These are phyloP conservation scores for Opeltia flavorubescens DNA, from an alignment of 495 filamentous ascomycete genomes.

Conservation along the genomic window DNA sequence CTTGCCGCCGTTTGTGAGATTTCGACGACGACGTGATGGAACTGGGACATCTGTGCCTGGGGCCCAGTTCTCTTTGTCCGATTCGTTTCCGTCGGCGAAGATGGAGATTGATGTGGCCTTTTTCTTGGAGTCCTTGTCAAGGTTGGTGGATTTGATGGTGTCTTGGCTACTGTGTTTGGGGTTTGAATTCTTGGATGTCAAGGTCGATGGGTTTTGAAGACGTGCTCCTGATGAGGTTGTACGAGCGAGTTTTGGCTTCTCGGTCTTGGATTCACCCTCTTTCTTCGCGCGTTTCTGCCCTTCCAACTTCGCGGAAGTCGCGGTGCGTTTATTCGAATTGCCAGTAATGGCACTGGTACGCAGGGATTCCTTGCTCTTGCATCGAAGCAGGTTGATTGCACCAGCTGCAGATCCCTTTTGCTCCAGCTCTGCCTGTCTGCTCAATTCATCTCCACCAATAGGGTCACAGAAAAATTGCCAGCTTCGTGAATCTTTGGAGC, in stretches of 20 bases:
- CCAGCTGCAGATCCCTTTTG: constrained; percentile 55
- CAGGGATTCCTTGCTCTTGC: constrained; percentile 37
- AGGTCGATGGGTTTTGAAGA: constrained; percentile 35
- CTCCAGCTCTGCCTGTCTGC: constrained; percentile 56
- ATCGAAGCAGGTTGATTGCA: constrained; percentile 56
- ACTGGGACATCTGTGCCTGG: constrained; percentile 35
- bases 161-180: too few relatives aligned
- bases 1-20: not conserved
- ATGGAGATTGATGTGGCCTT: too few relatives aligned
- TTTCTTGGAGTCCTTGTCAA: too few relatives aligned
- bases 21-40: constrained; percentile 13
- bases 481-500: constrained; percentile 66
- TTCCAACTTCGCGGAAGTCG: constrained; percentile 31
- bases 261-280: constrained; percentile 24
- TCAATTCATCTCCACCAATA: constrained; percentile 57
- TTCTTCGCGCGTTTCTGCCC: constrained; percentile 30
- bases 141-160: too few relatives aligned
- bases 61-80: constrained; percentile 91
- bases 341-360: constrained; percentile 40
- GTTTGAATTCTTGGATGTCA: not conserved
- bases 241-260: constrained; percentile 51
- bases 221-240: constrained; percentile 53
- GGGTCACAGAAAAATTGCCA: constrained; percentile 76
- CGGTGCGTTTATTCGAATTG: constrained; percentile 32
- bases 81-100: constrained; percentile 46